phyloP scores from a whole-genome alignment of 768 basidiomycete species.

The Trametes villosa region DNA sequence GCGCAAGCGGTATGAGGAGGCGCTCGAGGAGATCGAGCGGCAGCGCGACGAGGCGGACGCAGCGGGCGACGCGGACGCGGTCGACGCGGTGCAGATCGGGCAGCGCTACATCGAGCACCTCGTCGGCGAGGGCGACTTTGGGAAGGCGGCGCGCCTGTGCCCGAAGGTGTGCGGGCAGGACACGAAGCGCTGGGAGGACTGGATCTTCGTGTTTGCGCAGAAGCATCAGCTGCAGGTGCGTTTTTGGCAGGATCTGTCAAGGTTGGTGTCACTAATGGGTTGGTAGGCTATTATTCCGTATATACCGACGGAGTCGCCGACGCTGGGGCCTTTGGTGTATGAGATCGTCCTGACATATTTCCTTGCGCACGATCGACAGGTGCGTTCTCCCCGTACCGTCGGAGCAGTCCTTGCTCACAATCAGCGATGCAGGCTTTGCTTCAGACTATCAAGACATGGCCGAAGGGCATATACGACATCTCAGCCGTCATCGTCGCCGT shows the following conservation, averaged over 20 bases:
- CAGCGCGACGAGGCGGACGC: constrained; percentile 14
- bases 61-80: constrained; percentile 35
- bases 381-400: constrained; percentile 35
- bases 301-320: constrained; percentile 82
- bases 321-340: constrained; percentile 83
- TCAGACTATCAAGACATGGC: constrained; percentile 86
- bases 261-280: not conserved
- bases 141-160: constrained; percentile 79
- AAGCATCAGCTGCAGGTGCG: constrained; percentile 77
- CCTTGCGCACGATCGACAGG: constrained; percentile 75
- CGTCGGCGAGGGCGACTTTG: constrained; percentile 73
- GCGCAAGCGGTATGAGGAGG: constrained; percentile 84
- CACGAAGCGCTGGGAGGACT: constrained; percentile 88
- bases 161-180: constrained; percentile 87
- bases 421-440: constrained; percentile 60
- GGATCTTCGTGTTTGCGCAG: constrained; percentile 91
- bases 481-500: constrained; percentile 88
- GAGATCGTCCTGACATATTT: constrained; percentile 94
- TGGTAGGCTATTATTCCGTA: constrained; percentile 83
- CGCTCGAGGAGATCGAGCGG: constrained; percentile 36
- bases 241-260: not conserved
- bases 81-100: constrained; percentile 75
- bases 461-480: constrained; percentile 87
- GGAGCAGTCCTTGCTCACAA: not conserved
- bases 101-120: constrained; percentile 86